Conservation (phyloP, 805 yeast species). For the Saccharomyces cerevisiae region DNA sequence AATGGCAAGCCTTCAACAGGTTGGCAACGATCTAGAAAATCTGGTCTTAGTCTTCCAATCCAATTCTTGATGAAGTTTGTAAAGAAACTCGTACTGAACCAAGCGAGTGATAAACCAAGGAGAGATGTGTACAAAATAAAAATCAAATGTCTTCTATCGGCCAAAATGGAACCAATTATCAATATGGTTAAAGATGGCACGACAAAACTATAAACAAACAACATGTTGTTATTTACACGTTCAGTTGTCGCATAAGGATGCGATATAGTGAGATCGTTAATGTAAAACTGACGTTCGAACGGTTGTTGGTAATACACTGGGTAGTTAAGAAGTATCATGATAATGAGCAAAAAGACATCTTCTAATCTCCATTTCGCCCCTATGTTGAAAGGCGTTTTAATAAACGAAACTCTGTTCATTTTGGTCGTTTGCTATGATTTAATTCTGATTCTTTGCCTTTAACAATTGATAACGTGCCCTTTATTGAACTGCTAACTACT, state of each 20-base stretch:
- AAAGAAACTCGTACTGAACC: slow-evolving; percentile 50
- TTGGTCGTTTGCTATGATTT: slow-evolving; percentile 19
- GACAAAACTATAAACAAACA: slow-evolving; percentile 46
- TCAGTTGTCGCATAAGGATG: slow-evolving; percentile 77
- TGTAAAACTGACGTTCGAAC: slow-evolving; percentile 66
- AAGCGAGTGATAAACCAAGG: slow-evolving; percentile 56
- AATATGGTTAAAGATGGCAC: slow-evolving; percentile 41
- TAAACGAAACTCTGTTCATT: slow-evolving; percentile 21
- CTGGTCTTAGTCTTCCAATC: slow-evolving; percentile 90
- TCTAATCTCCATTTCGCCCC: slow-evolving; percentile 34
- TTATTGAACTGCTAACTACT: no score
- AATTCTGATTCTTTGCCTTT: not conserved
- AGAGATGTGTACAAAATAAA: slow-evolving; percentile 57
- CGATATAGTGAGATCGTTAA: slow-evolving; percentile 67
- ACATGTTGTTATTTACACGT: slow-evolving; percentile 50
- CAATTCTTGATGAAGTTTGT: slow-evolving; percentile 73
- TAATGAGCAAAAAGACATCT: slow-evolving; percentile 29
- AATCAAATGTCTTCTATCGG: slow-evolving; percentile 43
- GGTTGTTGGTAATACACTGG: slow-evolving; percentile 41
- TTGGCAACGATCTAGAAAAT: slow-evolving; percentile 75
- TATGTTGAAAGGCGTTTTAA: slow-evolving; percentile 9
- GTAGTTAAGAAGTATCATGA: slow-evolving; percentile 27
- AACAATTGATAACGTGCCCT: no score
- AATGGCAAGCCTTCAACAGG: slow-evolving; percentile 55
- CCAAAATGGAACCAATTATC: slow-evolving; percentile 25